These are phyloP conservation scores for Liriodendron chinense DNA, from an alignment of 164 flowering plant species.

Conservation along the genomic window DNA sequence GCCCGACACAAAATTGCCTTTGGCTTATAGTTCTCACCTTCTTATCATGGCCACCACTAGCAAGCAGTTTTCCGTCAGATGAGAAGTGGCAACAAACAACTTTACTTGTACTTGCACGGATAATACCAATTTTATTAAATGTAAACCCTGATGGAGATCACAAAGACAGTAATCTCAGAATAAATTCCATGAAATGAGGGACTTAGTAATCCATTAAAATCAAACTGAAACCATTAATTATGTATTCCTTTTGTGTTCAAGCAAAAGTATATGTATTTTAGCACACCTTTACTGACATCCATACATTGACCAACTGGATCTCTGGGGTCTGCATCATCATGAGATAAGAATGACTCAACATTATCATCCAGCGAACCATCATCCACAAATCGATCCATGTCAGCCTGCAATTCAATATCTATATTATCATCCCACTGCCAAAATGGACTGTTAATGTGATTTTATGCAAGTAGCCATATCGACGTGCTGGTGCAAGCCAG, in stretches of 20 bases:
- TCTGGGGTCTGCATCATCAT: conserved; percentile 82
- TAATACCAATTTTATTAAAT: conserved; percentile 58
- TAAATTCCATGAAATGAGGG: conserved; percentile 7
- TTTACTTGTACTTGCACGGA: conserved; percentile 77
- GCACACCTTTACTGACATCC: conserved; percentile 82
- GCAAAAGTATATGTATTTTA: background rate
- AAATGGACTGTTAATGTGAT: conserved; percentile 44
- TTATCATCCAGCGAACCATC: conserved; percentile 92
- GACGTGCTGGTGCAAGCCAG: background rate
- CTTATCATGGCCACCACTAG: conserved; percentile 93
- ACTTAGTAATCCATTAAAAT: background rate
- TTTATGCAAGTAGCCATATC: background rate
- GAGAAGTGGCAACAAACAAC: conserved; percentile 93
- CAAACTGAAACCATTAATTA: background rate
- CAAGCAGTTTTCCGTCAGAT: conserved; percentile 93
- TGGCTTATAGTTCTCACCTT: conserved; percentile 28
- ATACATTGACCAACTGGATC: conserved; percentile 73
- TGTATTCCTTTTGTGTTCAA: background rate
- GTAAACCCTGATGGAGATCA: conserved; percentile 52
- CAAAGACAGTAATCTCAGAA: conserved; percentile 5
- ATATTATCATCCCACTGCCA: conserved; percentile 91
- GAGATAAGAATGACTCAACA: conserved; percentile 93
- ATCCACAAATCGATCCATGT: conserved; percentile 87
- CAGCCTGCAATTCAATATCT: conserved; percentile 80
- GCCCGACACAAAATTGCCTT: background rate